Conservation (phyloP, 352 stramenopile species). For the Pythium phragmiticola region DNA sequence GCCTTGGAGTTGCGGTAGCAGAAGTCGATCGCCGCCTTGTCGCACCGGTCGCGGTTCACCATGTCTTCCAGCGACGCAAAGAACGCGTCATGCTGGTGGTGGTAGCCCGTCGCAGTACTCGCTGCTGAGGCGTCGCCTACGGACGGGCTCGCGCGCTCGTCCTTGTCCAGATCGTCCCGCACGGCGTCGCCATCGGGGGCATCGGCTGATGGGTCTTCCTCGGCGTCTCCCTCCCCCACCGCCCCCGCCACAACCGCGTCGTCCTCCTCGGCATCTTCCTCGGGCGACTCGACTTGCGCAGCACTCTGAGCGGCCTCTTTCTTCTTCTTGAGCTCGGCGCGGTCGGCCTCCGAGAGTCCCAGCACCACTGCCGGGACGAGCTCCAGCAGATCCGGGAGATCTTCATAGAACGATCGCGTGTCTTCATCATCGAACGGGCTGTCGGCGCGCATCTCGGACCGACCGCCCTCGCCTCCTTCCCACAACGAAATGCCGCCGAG, state of each 20-base stretch:
- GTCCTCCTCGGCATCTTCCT: constrained; percentile 44
- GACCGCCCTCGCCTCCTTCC: constrained; percentile 63
- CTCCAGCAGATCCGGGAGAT: constrained; percentile 94
- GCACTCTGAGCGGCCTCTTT: constrained; percentile 46
- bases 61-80: constrained; percentile 92
- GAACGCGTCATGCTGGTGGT: constrained; percentile 93
- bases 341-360: constrained; percentile 88
- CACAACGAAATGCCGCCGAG: constrained; percentile 57
- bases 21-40: constrained; percentile 96
- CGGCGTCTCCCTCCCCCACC: constrained; percentile 33
- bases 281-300: constrained; percentile 23
- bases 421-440: constrained; percentile 96
- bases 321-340: constrained; percentile 83
- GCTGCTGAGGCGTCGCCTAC: not conserved
- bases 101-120: constrained; percentile 56
- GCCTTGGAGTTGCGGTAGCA: constrained; percentile 96
- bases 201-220: constrained; percentile 26
- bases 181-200: constrained; percentile 20
- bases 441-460: constrained; percentile 70
- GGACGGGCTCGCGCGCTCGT: not conserved
- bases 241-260: constrained; percentile 14
- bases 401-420: constrained; percentile 95
- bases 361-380: constrained; percentile 94
- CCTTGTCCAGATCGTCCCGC: constrained; percentile 35
- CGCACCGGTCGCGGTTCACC: constrained; percentile 92